Evolutionary conservation across 345 rosid species (phyloP).

Genomic region (Corymbia maculata): DNA sequence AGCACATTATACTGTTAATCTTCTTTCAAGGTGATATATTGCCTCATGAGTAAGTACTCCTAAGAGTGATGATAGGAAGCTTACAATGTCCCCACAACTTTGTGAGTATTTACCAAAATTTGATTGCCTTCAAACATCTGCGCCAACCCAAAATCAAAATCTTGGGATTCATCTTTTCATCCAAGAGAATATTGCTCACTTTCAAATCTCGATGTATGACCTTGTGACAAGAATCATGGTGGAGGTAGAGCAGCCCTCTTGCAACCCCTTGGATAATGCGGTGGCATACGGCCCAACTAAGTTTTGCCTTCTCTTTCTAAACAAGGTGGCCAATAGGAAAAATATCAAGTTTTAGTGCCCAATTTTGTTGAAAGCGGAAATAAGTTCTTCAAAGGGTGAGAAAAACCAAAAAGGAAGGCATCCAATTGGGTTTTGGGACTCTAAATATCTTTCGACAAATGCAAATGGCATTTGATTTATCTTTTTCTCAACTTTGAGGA

Average conservation of each 20-base stretch:
- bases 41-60: background rate
- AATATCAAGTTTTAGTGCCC: background rate
- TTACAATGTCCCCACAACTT: constrained; percentile 22
- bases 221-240: constrained; percentile 15
- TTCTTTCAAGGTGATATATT: background rate
- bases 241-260: constrained; percentile 23
- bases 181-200: constrained; percentile 19
- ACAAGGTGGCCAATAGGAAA: background rate
- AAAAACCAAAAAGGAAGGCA: constrained; percentile 11
- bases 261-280: constrained; percentile 21
- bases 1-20: background rate
- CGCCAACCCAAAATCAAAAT: constrained; percentile 32
- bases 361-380: background rate
- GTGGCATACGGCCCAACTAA: constrained; percentile 15
- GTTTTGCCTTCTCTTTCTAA: background rate
- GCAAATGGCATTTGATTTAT: too few species aligned
- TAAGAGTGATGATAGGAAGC: background rate
- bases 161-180: constrained; percentile 21
- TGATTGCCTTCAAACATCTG: constrained; percentile 8
- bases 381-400: background rate
- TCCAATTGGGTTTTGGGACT: background rate
- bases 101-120: constrained; percentile 5
- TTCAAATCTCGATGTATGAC: constrained; percentile 32
- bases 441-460: too few species aligned
- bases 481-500: too few species aligned